These are phyloP conservation scores for Aspergillus sergii DNA, from an alignment of 2,329 filamentous ascomycete species.

Conservation along the genomic window DNA sequence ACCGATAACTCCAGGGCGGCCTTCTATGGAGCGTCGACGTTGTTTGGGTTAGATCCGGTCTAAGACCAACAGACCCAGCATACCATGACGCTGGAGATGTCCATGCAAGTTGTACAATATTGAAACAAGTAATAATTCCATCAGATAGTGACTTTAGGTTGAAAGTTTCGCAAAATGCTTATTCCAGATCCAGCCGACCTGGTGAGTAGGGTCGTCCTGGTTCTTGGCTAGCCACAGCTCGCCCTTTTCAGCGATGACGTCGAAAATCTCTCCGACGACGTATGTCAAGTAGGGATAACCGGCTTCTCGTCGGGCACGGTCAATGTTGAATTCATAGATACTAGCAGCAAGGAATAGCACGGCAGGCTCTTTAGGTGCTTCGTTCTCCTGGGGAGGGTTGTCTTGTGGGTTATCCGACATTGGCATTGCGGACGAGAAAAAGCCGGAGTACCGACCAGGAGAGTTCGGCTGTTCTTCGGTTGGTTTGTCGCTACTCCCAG, in stretches of 20 bases:
- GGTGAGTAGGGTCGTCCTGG: slow-evolving; percentile 79
- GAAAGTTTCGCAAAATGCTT: slow-evolving; percentile 80
- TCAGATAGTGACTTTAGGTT: slow-evolving; percentile 14
- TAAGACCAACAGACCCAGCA: neutral
- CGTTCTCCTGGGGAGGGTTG: slow-evolving; percentile 46
- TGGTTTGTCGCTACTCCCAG: slow-evolving; percentile 24
- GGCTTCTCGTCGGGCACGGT: slow-evolving; percentile 85
- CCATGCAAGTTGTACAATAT: slow-evolving; percentile 12
- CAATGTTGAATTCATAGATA: slow-evolving; percentile 96
- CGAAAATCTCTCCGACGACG: slow-evolving; percentile 90
- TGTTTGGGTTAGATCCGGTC: neutral
- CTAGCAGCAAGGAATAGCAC: slow-evolving; percentile 90
- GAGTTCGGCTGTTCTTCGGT: slow-evolving; percentile 33
- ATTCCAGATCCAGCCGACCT: slow-evolving; percentile 98
- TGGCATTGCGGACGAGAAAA: slow-evolving; percentile 87
- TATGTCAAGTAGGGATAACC: slow-evolving; percentile 97
- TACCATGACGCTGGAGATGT: neutral
- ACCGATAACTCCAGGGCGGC: slow-evolving; percentile 1
- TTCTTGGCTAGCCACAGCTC: slow-evolving; percentile 98
- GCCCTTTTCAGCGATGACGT: slow-evolving; percentile 93
- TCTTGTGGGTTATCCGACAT: slow-evolving; percentile 64
- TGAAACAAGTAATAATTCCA: neutral
- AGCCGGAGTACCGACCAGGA: slow-evolving; percentile 65
- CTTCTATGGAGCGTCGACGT: neutral
- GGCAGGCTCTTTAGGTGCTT: slow-evolving; percentile 50